phyloP scores from a whole-genome alignment of 164 flowering plant genomes.

The Vitis labrusca region DNA sequence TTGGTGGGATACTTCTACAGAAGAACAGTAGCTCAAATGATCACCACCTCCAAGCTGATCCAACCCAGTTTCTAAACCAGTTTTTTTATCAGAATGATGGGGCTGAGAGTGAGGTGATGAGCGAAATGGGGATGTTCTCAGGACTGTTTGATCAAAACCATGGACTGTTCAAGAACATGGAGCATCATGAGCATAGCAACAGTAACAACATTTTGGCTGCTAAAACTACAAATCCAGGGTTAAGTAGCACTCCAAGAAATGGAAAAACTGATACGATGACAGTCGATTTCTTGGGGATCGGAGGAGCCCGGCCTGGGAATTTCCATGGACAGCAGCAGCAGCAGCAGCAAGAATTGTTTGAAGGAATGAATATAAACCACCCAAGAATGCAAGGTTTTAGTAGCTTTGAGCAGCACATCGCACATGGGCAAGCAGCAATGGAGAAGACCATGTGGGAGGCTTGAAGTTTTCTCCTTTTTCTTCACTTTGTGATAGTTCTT shows the following conservation, averaged over 20 bases:
- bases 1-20: slow-evolving; percentile 3
- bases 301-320: slow-evolving; percentile 24
- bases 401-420: slow-evolving; percentile 13
- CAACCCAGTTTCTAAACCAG: slow-evolving; percentile 25
- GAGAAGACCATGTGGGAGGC: slow-evolving; percentile 20
- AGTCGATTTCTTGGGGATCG: slow-evolving; percentile 55
- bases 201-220: slow-evolving; percentile 12
- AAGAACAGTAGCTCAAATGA: slow-evolving; percentile 5
- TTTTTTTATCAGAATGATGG: slow-evolving; percentile 14
- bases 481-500: not conserved
- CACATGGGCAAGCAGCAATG: slow-evolving; percentile 9
- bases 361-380: slow-evolving; percentile 2
- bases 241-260: not conserved
- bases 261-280: slow-evolving; percentile 37
- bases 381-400: slow-evolving; percentile 10
- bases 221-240: not conserved
- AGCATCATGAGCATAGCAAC: slow-evolving; percentile 9
- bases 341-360: slow-evolving; percentile 11
- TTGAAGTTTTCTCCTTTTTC: not conserved
- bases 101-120: slow-evolving; percentile 14
- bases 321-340: slow-evolving; percentile 23
- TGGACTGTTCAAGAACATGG: slow-evolving; percentile 29
- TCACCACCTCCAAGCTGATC: slow-evolving; percentile 18
- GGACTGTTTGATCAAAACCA: slow-evolving; percentile 26
- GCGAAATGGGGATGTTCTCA: slow-evolving; percentile 30